Evolutionary conservation across 2,329 filamentous ascomycete species (phyloP).

Genomic region (Neofusicoccum kwambonambiense): DNA sequence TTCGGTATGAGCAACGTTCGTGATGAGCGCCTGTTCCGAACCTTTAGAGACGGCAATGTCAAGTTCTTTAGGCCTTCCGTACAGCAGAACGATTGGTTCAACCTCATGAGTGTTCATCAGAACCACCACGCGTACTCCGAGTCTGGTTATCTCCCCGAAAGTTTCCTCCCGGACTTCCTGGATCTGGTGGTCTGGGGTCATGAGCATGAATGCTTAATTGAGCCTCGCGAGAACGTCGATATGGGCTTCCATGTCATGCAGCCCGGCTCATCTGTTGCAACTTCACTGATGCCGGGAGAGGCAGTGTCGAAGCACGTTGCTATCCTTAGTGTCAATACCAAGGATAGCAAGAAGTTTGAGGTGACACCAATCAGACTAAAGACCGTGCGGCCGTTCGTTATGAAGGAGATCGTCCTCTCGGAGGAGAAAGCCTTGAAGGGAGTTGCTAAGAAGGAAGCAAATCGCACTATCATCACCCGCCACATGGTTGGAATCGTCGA

Average conservation of each 20-base stretch:
- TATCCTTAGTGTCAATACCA: constrained; percentile 79
- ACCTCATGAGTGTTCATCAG: constrained; percentile 90
- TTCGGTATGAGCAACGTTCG: constrained; percentile 96
- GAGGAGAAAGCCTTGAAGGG: constrained; percentile 75
- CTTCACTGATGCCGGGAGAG: constrained; percentile 85
- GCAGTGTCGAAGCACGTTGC: constrained; percentile 88
- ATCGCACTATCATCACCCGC: constrained; percentile 74
- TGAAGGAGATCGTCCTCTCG: constrained; percentile 74
- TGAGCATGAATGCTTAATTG: constrained; percentile 92
- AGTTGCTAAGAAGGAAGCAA: constrained; percentile 78
- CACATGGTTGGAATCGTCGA: constrained; percentile 77
- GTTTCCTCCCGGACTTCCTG: constrained; percentile 85
- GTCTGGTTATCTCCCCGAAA: constrained; percentile 92
- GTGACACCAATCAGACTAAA: constrained; percentile 80
- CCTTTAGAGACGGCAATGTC: constrained; percentile 88
- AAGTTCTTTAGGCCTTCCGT: constrained; percentile 84
- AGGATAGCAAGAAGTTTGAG: constrained; percentile 76
- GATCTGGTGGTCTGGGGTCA: constrained; percentile 96
- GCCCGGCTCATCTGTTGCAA: constrained; percentile 92
- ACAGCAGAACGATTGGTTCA: constrained; percentile 90
- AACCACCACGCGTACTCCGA: constrained; percentile 92
- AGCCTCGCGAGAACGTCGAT: constrained; percentile 78
- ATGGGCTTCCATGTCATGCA: constrained; percentile 96
- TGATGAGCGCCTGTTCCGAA: constrained; percentile 90
- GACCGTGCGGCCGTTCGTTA: constrained; percentile 86